A percentile compares a stretch with the other conserved stretches of the same genome.
Evolutionary conservation across 2,329 filamentous ascomycete species (phyloP).

Genomic region (Myriosclerotinia scirpicola): DNA sequence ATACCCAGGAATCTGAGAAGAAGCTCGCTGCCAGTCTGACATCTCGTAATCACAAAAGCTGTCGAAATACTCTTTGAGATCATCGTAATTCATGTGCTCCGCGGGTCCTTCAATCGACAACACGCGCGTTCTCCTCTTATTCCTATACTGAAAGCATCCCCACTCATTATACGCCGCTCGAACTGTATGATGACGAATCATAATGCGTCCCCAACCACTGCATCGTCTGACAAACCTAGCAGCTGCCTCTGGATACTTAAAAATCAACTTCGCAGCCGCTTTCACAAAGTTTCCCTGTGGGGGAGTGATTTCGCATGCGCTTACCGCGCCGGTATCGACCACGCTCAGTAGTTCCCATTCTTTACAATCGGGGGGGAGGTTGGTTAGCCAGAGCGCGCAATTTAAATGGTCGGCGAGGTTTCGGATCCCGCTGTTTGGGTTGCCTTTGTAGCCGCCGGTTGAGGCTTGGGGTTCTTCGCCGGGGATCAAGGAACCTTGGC

Average conservation of each 20-base stretch:
- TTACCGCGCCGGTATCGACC: neutral
- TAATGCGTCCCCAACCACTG: neutral
- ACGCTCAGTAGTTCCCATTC: neutral
- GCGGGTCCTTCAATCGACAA: neutral
- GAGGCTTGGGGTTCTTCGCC: neutral
- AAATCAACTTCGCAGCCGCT: neutral
- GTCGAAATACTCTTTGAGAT: neutral
- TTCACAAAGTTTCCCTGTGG: neutral
- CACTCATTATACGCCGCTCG: neutral
- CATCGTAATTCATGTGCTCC: neutral
- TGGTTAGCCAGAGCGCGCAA: neutral
- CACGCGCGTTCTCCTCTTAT: neutral
- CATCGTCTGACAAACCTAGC: neutral
- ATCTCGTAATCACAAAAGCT: slow-evolving; percentile 5
- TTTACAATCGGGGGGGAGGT: neutral
- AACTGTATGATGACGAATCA: neutral
- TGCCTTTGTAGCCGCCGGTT: neutral
- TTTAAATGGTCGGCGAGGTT: neutral
- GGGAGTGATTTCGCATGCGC: neutral
- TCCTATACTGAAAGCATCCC: neutral
- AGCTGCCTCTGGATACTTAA: neutral
- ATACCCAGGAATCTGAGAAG: neutral
- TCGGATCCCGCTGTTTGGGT: neutral
- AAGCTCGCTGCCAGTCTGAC: neutral
- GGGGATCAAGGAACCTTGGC: neutral